A percentile compares a stretch with the other conserved stretches of the same genome.
Conservation (phyloP, 164 flowering plant genomes). For the Macadamia tetraphylla region DNA sequence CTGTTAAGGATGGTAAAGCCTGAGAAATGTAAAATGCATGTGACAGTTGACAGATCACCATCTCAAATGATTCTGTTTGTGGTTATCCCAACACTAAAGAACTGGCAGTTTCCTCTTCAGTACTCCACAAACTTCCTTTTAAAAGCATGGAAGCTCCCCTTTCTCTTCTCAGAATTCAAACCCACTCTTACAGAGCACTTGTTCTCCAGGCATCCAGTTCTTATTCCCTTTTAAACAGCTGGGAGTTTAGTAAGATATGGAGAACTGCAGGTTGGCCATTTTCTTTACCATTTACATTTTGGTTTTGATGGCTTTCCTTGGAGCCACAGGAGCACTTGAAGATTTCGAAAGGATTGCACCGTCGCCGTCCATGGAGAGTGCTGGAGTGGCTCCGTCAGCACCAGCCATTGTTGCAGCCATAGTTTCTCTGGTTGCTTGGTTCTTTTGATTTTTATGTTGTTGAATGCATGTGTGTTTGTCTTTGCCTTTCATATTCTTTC, state of each 20-base stretch:
- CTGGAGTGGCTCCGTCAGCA: constrained; percentile 14
- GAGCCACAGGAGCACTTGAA: constrained; percentile 8
- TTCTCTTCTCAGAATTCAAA: not conserved
- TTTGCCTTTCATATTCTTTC: not conserved
- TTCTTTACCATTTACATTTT: constrained; percentile 15
- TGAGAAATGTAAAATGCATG: not conserved
- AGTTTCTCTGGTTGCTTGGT: constrained; percentile 25
- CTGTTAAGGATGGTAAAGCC: not conserved
- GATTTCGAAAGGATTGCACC: constrained; percentile 27
- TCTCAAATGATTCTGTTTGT: constrained; percentile 20
- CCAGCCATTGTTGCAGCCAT: constrained; percentile 25
- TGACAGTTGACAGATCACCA: constrained; percentile 1
- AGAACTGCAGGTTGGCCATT: constrained; percentile 9
- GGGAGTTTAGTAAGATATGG: constrained; percentile 14
- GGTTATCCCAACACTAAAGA: constrained; percentile 11
- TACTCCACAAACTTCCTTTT: not conserved
- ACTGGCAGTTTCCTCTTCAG: constrained; percentile 17
- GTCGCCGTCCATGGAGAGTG: constrained; percentile 29
- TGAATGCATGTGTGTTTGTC: not conserved
- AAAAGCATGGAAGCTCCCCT: constrained; percentile 7
- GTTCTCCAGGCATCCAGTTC: not conserved
- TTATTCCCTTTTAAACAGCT: not conserved
- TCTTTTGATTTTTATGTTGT: constrained; percentile 17
- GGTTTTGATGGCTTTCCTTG: constrained; percentile 13
- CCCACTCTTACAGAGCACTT: constrained; percentile 2